These are phyloP conservation scores for Umbelopsis ramanniana DNA, from an alignment of 192 early-diverging fungal species.

Conservation along the genomic window DNA sequence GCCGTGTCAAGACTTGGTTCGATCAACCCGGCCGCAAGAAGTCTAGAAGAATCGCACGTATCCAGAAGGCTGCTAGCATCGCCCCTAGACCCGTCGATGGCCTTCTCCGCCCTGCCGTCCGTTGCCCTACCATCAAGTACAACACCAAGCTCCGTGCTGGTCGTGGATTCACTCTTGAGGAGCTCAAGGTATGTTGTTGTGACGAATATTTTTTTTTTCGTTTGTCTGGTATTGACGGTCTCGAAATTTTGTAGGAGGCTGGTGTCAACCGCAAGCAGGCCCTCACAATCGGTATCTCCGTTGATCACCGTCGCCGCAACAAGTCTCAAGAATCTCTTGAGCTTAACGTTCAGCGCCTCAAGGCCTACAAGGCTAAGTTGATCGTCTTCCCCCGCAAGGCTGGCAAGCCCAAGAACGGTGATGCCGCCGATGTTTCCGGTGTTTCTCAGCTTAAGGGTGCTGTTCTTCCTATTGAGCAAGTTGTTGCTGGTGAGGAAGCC, in stretches of 20 bases:
- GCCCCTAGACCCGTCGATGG: constrained; percentile 97
- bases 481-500: constrained; percentile 49
- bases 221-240: neutral
- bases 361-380: constrained; percentile 93
- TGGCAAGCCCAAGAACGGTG: constrained; percentile 86
- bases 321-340: constrained; percentile 92
- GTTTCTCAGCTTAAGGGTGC: constrained; percentile 70
- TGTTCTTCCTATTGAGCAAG: constrained; percentile 73
- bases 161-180: constrained; percentile 98
- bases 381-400: constrained; percentile 97
- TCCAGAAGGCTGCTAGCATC: constrained; percentile 94
- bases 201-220: constrained; percentile 87
- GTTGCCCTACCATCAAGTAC: constrained; percentile 97
- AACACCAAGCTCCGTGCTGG: constrained; percentile 97
- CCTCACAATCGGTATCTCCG: constrained; percentile 91
- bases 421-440: constrained; percentile 59
- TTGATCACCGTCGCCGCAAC: constrained; percentile 97
- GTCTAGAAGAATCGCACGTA: constrained; percentile 82
- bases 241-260: constrained; percentile 68
- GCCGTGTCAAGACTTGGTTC: constrained; percentile 98
- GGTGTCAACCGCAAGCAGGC: constrained; percentile 94
- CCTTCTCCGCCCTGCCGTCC: constrained; percentile 94
- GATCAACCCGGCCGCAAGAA: constrained; percentile 97
- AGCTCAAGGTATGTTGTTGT: constrained; percentile 84
- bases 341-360: constrained; percentile 92